Conservation (phyloP, 1,284 basidiomycete species). For the Trichosporon sp. region DNA sequence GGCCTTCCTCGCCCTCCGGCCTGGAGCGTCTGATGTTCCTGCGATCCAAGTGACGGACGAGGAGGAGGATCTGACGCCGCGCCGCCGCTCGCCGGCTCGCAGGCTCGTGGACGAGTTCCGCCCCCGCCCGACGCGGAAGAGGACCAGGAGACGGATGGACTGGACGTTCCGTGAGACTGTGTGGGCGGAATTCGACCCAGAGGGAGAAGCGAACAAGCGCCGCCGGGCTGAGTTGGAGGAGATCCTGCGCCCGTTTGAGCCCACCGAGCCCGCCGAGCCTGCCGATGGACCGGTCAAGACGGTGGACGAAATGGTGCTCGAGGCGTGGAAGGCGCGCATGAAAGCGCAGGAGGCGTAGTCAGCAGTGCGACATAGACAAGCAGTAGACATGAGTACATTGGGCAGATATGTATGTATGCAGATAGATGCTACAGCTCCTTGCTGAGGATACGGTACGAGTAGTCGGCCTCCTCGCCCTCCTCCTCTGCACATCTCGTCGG, state of each 20-base stretch:
- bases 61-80: conserved; percentile 6
- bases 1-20: conserved; percentile 50
- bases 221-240: conserved; percentile 3
- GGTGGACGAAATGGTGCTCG: conserved; percentile 1
- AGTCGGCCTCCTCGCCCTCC: conserved; percentile 33
- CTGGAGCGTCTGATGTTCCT: conserved; percentile 27
- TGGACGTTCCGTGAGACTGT: conserved; percentile 28
- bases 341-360: neutral
- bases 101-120: neutral
- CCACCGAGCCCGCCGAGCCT: neutral
- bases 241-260: neutral
- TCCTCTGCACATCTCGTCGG: conserved; percentile 46
- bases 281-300: conserved; percentile 17
- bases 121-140: neutral
- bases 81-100: conserved; percentile 14
- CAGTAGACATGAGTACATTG: conserved; percentile 1
- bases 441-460: conserved; percentile 41
- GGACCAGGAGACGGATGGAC: conserved; percentile 9
- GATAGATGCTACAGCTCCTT: conserved; percentile 32
- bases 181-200: conserved; percentile 19
- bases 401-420: neutral
- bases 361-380: neutral
- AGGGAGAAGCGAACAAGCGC: neutral
- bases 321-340: neutral
- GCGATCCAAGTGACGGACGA: neutral